Evolutionary conservation across 495 filamentous ascomycete species (phyloP), one percentile per base, ranked within the genome.

Genomic region (Trichodelitschia bisporula): DNA sequence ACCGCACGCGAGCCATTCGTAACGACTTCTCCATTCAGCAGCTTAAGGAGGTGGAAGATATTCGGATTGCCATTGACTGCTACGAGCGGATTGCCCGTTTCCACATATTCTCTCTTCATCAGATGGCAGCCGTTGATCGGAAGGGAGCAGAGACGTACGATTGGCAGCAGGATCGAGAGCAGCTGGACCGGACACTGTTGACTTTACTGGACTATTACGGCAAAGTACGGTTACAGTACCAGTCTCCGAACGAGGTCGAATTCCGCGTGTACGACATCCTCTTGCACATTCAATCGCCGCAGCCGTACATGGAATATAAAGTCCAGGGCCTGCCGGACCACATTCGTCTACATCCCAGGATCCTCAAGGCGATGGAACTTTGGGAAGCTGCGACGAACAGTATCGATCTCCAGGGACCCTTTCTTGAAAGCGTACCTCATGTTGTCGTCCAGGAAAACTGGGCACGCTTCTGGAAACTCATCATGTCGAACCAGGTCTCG

Each of bases 21-120:
- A 84, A 86, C 37, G 89, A 99, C 46, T 89, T 93, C 40, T 83
- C 80, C 1, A 77, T 91, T 30, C 80, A 92, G 40, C 69, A 77
- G 39, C 57, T 80, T 19, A 69, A 68, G 0, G 64, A 69, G 4
- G 61, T 71, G 28, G 58, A 66, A 21, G 58, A 71, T 36, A 62
- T 80, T n/a, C 56, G 63, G 19, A 59, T 59, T 8, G 64, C 67
- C 3, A 66, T 92, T 1, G 69, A 73, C 21, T 89, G 79, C 43
- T 71, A 89, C 23, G 86, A 95, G 49, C 64, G 71, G 11, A 91
- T 92, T 32, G 72, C 77, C 11, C 72, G 89, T 21, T 90, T 93
- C 34, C 89, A 95, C 42, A 83, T 90, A 24, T 55, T 80, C 2
- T 71, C 79, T 3, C 58, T 92, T 9, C 89, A 99, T 48, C 61